Base-by-base conservation (phyloP, 1,284 basidiomycete species). In the Sparassis latifolia region DNA sequence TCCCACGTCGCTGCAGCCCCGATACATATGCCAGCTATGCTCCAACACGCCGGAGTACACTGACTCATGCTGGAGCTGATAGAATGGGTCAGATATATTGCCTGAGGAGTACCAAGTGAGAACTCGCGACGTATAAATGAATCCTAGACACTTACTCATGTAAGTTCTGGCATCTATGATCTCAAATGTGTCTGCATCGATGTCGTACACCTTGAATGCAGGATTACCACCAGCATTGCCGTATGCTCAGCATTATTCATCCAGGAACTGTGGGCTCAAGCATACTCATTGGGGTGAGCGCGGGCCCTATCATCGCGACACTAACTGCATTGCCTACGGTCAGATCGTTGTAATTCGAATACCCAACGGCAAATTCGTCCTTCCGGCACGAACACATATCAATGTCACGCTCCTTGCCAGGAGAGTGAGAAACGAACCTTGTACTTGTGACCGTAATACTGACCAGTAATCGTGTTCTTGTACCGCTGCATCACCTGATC, bases 321-420 rank as follows among this genome's bases (percentile, higher is more conserved):
- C 71, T 74, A 32, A 76, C 69, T 2, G 80, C 80, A 39, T 69
- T 80, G 9, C 66, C 71, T 0, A 74, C 74, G 5, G 59, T 75
- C 49, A 68, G 73, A n/a, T 76, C 66, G 31, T 60, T 62, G 53
- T 76, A 81, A 60, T 82, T 70, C 0, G 76, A 75, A 56, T 84
- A 84, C 3, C 73, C 75, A 44, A 84, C 73, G 53, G 76, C 73
- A 57, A 82, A 80, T 63, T 82, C 71, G 57, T 81, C 79, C 70
- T 64, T 45, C 10, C 35, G 35, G 31, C 20, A 20, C 10, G n/a
- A 10, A 20, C 33, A n/a, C 37, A 10, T 29, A 50, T 37, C 28
- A 39, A 27, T 32, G 30, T 40, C 30, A 10, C 10, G 6, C 4
- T n/a, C n/a, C 10, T 33, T n/a, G 4, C 20, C 2, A 10, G 3